Evolutionary conservation across 2,329 filamentous ascomycete genomes (phyloP), one percentile per base, ranked within the genome.

Genomic region (Aspergillus cejpii): DNA sequence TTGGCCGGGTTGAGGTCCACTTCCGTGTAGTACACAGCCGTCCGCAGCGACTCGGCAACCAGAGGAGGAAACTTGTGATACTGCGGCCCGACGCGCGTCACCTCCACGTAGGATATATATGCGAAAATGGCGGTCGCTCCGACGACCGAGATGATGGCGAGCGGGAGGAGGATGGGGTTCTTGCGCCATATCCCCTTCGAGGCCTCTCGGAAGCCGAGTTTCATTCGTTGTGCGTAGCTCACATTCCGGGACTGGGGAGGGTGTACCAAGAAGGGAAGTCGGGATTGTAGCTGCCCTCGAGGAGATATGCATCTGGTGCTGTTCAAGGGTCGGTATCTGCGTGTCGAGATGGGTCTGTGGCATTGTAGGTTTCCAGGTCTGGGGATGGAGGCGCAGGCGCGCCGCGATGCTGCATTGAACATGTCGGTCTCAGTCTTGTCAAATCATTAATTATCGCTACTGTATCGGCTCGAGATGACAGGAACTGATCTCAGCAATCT

Each of bases 21-120:
- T 59, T 92, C 90, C 53, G 83, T 87, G 67, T 87, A 94, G 70
- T 91, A 96, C 20, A 97, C 72, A 0, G 89, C 92, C 54, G 83
- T 80, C 24, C 92, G 86, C 37, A 98, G 75, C 49, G 86, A 81
- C 57, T 69, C 63, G 14, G 70, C 65, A 19, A 74, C 71, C 21
- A 65, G 64, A 17, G 65, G 60, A 3, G 72, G 72, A 47, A 71
- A 74, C 11, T 68, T 66, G 24, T 65, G 58, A 46, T 68, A 69
- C 39, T 68, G 62, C 6, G 67, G 67, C 19, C 63, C 63, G 27
- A 70, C 62, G 34, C 66, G 63, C 8, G 58, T 70, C 47, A 69
- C 58, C 55, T 73, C 68, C 40, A 71, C 54, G 44, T 73, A 74
- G 29, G 66, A 61, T 15, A 70, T 53, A 46, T 72, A 71, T 11